phyloP scores from a whole-genome alignment of 2,329 filamentous ascomycete genomes.

The Pseudocercospora musae region DNA sequence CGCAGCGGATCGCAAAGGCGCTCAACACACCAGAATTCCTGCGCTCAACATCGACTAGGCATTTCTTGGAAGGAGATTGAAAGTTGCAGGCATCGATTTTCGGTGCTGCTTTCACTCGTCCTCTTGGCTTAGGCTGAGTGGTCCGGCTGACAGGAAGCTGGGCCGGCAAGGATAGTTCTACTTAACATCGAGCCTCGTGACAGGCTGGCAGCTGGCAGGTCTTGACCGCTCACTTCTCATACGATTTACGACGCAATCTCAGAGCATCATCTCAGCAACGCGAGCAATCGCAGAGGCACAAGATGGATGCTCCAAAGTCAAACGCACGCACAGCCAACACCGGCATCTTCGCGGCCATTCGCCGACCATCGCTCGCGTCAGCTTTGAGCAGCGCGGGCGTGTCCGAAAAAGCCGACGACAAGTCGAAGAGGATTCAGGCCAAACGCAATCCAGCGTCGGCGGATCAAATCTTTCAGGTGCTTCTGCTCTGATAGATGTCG shows the following conservation, averaged over 20 bases:
- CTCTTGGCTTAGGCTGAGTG: not conserved
- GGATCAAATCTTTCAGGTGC: not conserved
- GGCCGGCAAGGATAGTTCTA: not conserved
- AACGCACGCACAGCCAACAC: not conserved
- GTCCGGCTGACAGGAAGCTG: not conserved
- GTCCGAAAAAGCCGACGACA: not conserved
- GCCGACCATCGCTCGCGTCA: not conserved
- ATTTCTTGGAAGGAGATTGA: not conserved
- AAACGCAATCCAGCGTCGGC: not conserved
- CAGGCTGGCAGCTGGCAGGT: not conserved
- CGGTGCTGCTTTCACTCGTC: not conserved
- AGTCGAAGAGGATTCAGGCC: not conserved
- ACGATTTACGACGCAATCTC: not conserved
- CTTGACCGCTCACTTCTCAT: not conserved
- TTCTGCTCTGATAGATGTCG: not conserved
- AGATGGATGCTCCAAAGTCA: not conserved
- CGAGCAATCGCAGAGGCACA: not conserved
- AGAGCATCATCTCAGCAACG: not conserved
- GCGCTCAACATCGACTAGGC: not conserved
- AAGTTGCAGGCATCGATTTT: not conserved
- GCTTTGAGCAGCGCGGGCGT: not conserved
- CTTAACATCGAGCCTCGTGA: not conserved
- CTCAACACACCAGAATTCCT: not conserved
- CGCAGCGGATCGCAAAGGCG: not conserved
- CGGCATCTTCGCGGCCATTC: not conserved